Evolutionary conservation across 768 basidiomycete genomes (phyloP).

Genomic region (Suillus bovinus): DNA sequence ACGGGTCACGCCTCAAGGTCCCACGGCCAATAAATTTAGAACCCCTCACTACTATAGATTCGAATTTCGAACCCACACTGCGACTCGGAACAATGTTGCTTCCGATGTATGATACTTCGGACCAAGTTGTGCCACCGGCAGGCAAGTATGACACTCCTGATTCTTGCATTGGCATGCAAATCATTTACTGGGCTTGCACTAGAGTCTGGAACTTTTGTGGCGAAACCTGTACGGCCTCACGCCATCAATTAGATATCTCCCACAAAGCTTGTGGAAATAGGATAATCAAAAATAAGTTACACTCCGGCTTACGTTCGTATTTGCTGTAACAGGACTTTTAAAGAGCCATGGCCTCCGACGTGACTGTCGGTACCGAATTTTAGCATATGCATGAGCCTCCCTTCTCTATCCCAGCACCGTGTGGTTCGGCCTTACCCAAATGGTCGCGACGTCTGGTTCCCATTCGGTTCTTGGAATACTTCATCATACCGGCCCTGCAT

Average conservation of each 20-base stretch:
- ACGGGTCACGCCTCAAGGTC: too few relatives aligned
- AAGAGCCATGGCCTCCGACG: conserved; percentile 10
- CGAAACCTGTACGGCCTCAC: not conserved
- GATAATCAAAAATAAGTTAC: not conserved
- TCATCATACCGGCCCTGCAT: too few relatives aligned
- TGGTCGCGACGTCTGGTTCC: too few relatives aligned
- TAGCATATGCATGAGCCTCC: not conserved
- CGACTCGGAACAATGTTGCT: not conserved
- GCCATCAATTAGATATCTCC: conserved; percentile 7
- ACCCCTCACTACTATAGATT: too few relatives aligned
- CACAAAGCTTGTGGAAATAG: not conserved
- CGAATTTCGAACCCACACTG: not conserved
- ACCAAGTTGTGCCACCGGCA: not conserved
- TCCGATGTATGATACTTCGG: not conserved
- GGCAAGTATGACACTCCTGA: not conserved
- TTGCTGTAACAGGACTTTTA: not conserved
- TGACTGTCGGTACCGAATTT: conserved; percentile 4
- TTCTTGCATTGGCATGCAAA: conserved; percentile 10
- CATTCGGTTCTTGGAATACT: too few relatives aligned
- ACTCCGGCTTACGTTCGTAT: not conserved
- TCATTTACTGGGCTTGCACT: conserved; percentile 9
- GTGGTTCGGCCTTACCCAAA: too few relatives aligned
- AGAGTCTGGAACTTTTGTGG: not conserved
- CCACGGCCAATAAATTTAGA: too few relatives aligned
- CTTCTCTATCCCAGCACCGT: too few relatives aligned